Base-by-base conservation (phyloP, 23 red algal genomes). In the Gracilariopsis chorda region DNA sequence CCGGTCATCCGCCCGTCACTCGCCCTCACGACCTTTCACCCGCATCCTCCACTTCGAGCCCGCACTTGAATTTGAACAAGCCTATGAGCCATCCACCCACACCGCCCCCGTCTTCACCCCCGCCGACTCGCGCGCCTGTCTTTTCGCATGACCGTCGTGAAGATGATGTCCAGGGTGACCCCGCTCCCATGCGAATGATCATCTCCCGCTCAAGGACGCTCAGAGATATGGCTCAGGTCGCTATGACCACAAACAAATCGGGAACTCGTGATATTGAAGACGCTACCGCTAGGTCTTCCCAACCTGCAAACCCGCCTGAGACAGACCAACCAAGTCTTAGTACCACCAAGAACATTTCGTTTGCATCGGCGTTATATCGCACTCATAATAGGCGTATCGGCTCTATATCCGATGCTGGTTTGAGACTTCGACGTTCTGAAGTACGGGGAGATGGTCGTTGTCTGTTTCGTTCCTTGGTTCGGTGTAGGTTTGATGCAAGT, bases 361-460 rank as follows among this genome's bases (percentile, higher is more conserved):
- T 92, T 58, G 89, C 89, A 5, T 92, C 89, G 12, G 45, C 77
- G 35, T 65, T 92, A 24, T 92, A 92, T 49, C 30, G 68, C 34
- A 92, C 89, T 1, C 43, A 74, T 17, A 83, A 76, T 37, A 28
- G 57, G 29, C 77, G 92, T 19, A 44, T 78, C 8, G 84, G 62
- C 45, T 59, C 75, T 28, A 87, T 95, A 14, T 60, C 62, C 27
- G 92, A 95, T 52, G 57, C 51, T 27, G 92, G 92, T 30, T 44
- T 82, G 27, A 59, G 30, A 17, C 55, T 95, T 20, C 83, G 77
- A 36, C 85, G 78, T 17, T 76, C 83, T 13, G 74, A 80, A 12
- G 95, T 97, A 6, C 78, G 90, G 12, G 95, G 95, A 10, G 95
- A 97, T 80, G 95, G 95, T 37, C 70, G 95, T 33, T 97, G 95